These are phyloP conservation scores for Chrysanthemum lavandulifolium DNA, from an alignment of 129 eudicot species.

Conservation along the genomic window DNA sequence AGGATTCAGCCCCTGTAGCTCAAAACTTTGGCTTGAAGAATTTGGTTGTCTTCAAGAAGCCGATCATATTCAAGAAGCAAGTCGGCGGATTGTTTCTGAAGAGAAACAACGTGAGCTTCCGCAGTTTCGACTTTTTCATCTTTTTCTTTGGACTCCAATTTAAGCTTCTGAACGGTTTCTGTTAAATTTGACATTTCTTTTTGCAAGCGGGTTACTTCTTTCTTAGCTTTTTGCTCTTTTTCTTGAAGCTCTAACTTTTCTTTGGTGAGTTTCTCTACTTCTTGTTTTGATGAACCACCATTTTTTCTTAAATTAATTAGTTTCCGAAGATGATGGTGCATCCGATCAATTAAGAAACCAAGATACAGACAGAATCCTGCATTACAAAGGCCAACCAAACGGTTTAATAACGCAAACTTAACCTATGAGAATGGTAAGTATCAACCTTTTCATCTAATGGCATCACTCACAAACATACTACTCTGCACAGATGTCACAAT, in stretches of 20 bases:
- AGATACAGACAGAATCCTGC: conserved; percentile 87
- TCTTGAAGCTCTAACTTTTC: conserved; percentile 68
- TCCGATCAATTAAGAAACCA: conserved; percentile 86
- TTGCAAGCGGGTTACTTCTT: conserved; percentile 52
- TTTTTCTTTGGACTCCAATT: conserved; percentile 59
- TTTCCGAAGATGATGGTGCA: conserved; percentile 82
- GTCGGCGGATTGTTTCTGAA: conserved; percentile 95
- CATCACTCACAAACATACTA: neutral
- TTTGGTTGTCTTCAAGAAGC: conserved; percentile 81
- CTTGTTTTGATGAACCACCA: conserved; percentile 56
- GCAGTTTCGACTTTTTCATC: conserved; percentile 73
- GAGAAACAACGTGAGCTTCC: conserved; percentile 82
- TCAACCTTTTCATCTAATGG: no score
- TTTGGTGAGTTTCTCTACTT: conserved; percentile 73
- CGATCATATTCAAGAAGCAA: conserved; percentile 92
- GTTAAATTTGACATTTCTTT: conserved; percentile 50
- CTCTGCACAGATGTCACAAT: neutral
- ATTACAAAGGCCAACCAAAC: conserved; percentile 21
- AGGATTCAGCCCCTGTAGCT: no score
- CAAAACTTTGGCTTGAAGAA: conserved; percentile 63
- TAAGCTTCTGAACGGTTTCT: conserved; percentile 55
- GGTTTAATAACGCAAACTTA: neutral
- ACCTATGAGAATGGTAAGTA: neutral
- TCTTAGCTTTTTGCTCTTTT: conserved; percentile 63
- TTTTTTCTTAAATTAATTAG: conserved; percentile 51